A percentile compares a stretch with the other conserved stretches of the same genome.
phyloP scores from a whole-genome alignment of 768 basidiomycete species.

The Pleurotus salmoneostramineus region DNA sequence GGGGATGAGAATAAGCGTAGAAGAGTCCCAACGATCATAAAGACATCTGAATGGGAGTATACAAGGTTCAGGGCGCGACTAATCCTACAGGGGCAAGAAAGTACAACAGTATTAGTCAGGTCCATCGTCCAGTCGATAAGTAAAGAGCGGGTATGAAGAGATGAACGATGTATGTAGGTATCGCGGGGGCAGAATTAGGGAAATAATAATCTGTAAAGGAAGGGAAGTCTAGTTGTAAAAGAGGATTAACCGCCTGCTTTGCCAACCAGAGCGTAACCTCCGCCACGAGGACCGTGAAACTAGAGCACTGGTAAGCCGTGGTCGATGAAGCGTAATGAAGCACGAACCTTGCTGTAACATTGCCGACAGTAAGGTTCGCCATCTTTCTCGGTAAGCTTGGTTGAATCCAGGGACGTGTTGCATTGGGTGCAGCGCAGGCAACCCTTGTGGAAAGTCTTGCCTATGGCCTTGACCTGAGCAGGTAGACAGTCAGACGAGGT shows the following conservation, averaged over 20 bases:
- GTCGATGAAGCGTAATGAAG: neutral
- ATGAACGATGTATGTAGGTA: neutral
- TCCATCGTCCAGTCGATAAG: neutral
- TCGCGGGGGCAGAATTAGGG: neutral
- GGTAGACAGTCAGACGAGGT: conserved; percentile 4
- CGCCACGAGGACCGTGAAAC: conserved; percentile 72
- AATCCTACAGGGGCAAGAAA: no score
- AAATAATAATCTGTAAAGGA: neutral
- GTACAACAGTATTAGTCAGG: neutral
- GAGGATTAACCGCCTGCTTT: conserved; percentile 27
- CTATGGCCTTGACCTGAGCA: conserved; percentile 72
- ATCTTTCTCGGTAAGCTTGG: conserved; percentile 69
- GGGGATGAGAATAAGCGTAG: no score
- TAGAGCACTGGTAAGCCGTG: conserved; percentile 19
- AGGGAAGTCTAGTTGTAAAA: neutral
- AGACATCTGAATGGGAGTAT: no score
- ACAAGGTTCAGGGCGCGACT: no score
- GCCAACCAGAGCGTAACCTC: conserved; percentile 69
- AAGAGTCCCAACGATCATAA: no score
- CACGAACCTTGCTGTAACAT: conserved; percentile 65
- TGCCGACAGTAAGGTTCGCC: conserved; percentile 66
- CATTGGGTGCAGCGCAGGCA: conserved; percentile 80
- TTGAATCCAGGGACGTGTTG: conserved; percentile 65
- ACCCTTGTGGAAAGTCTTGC: conserved; percentile 75
- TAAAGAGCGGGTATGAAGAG: neutral